Evolutionary conservation across 1,284 basidiomycete genomes (phyloP), one percentile per base, ranked within the genome.

Genomic region (Cystobasidium pallidum): DNA sequence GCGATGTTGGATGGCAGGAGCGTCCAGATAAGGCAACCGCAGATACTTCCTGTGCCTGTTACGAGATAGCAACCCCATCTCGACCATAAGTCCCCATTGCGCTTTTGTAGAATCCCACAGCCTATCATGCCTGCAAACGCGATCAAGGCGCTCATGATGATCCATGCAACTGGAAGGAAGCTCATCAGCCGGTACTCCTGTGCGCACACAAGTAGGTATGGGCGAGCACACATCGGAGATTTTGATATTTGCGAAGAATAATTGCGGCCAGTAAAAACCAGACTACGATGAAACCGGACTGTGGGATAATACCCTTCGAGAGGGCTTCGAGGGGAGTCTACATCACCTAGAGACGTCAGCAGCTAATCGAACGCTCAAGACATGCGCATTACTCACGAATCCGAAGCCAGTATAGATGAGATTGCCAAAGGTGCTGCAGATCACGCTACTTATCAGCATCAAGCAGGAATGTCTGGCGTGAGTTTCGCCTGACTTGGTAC

Each of bases 181-280:
- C 45, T 49, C 13, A 17, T 51, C 4, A 21, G 6, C 11, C 4
- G 7, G 45, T 21, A 8, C 19, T 10, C 39, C 19, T 8, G 26
- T 7, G 36, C 36, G 36, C 36, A n/a, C n/a, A n/a, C n/a, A n/a
- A n/a, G 36, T 39, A 8, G 39, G 49, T 47, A 43, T 26, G 10
- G 13, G 17, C 4, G 68, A 47, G 71, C 17, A 72, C 52, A 21
- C 75, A 79, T 15, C 80, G 72, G 8, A 78, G 51, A 52, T 65
- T 59, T 13, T 71, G 66, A 43, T 36, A 73, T 36, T 72, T 77
- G 62, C 75, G 74, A 2, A 79, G 80, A 55, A 77, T 64, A 30
- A 77, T 74, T 1, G 78, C 79, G 13, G 80, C 77, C 30, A 81
- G 55, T 32, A 79, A 68, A 65, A 80, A 80, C 75, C 78, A 79